Percentiles rank a stretch among this genome's conserved stretches.
Conservation (phyloP, 2,329 filamentous ascomycete species). For the Aspergillus hortae region DNA sequence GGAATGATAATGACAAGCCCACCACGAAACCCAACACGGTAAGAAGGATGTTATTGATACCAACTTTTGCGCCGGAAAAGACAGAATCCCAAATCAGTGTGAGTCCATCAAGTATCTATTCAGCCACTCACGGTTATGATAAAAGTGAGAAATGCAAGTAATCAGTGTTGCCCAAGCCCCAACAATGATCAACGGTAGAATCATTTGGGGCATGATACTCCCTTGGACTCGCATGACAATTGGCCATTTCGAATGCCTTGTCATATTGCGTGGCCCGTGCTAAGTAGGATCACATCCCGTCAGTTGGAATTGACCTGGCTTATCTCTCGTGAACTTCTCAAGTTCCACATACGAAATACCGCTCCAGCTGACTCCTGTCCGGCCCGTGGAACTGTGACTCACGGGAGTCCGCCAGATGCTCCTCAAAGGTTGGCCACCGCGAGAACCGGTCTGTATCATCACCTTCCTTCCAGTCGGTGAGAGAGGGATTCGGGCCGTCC, state of each 20-base stretch:
- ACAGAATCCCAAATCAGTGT: slow-evolving; percentile 6
- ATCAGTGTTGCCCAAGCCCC: slow-evolving; percentile 64
- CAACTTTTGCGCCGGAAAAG: slow-evolving; percentile 31
- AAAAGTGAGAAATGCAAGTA: slow-evolving; percentile 52
- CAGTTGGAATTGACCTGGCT: neutral
- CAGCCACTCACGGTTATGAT: slow-evolving; percentile 36
- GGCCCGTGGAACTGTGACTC: slow-evolving; percentile 28
- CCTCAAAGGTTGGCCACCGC: slow-evolving; percentile 27
- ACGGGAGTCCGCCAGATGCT: slow-evolving; percentile 28
- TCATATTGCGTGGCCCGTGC: slow-evolving; percentile 60
- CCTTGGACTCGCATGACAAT: slow-evolving; percentile 73
- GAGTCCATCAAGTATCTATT: neutral
- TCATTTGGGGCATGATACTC: slow-evolving; percentile 69
- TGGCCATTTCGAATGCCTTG: slow-evolving; percentile 75
- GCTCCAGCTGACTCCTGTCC: slow-evolving; percentile 50
- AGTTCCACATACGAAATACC: slow-evolving; percentile 54
- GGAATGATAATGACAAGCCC: slow-evolving; percentile 71
- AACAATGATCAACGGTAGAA: slow-evolving; percentile 63
- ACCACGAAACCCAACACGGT: slow-evolving; percentile 80
- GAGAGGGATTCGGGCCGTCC: neutral
- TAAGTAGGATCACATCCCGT: slow-evolving; percentile 3
- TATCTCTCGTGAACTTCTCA: neutral
- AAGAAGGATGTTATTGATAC: slow-evolving; percentile 64
- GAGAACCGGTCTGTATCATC: neutral
- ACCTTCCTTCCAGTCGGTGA: neutral